Evolutionary conservation across 2,329 filamentous ascomycete genomes (phyloP).

Genomic region (Pestalotiopsis sp.): DNA sequence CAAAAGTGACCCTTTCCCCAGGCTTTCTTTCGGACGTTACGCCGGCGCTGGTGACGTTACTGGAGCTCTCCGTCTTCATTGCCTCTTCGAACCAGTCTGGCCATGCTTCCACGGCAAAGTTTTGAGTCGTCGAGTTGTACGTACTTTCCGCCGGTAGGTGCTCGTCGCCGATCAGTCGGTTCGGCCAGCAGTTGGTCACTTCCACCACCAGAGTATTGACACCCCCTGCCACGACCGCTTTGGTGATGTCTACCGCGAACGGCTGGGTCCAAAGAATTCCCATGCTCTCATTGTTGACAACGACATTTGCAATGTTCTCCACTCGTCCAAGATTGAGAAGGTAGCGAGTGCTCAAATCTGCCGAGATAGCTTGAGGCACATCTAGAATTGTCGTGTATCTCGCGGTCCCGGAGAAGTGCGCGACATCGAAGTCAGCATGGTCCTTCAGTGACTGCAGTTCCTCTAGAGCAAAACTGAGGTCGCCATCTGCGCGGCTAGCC

Average conservation of each 20-base stretch:
- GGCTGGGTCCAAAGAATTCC: background rate
- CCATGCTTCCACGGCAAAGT: background rate
- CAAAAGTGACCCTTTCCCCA: background rate
- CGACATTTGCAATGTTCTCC: background rate
- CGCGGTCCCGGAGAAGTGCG: background rate
- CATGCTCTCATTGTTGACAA: background rate
- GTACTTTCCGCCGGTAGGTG: background rate
- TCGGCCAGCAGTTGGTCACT: background rate
- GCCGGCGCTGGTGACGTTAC: background rate
- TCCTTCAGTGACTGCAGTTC: background rate
- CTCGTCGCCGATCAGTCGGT: slow-evolving; percentile 1
- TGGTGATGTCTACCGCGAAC: background rate
- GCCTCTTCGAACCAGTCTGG: background rate
- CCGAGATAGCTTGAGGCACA: background rate
- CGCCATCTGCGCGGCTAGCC: background rate
- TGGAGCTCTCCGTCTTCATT: background rate
- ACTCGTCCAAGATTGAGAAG: background rate
- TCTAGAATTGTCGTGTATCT: background rate
- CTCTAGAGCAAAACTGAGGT: background rate
- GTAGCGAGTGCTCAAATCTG: background rate
- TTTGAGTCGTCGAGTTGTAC: background rate
- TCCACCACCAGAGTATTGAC: background rate
- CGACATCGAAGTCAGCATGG: background rate
- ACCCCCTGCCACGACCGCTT: background rate
- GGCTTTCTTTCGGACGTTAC: background rate